Base-by-base conservation (phyloP, 768 basidiomycete genomes). In the Boletus pseudopeckii region DNA sequence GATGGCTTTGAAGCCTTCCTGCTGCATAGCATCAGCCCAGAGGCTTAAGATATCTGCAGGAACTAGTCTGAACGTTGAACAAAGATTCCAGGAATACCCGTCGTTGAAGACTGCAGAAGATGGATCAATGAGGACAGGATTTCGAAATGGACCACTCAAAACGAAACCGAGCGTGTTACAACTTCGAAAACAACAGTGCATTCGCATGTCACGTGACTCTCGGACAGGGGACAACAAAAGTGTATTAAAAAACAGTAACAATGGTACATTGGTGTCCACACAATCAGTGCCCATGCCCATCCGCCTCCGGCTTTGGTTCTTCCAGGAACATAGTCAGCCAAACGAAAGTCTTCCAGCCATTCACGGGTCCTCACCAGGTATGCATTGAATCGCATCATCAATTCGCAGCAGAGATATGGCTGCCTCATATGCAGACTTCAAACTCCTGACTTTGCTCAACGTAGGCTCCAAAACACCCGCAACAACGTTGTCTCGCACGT, bases 341-440 rank as follows among this genome's bases (percentile, higher is more conserved):
- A 50, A 64, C 7, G 64, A 28, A 57, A 49, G 24, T 39, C 37
- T 15, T 45, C 8, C 14, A 61, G 32, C 34, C 38, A 42, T 46
- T 38, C 15, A 26, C 41, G 52, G 22, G 20, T 28, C 73, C 85
- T 76, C 62, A 90, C 90, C 91, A 55, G 90, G 88, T 44, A 88
- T 79, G 71, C 89, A 91, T 64, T 92, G 90, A 57, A 93, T 93
- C n/a, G 91, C 90, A 71, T 93, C 95, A 70, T 98, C 95, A 63
- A 98, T 98, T 56, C 97, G 83, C 69, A 99, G 75, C 55, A 98
- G 75, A 53, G 92, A 92, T 38, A 97, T 94, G 5, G 95, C 93
- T 30, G 96, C 95, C 71, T 98, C 95, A 60, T 95, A 91, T 33
- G 97, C 97, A 33, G 90, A 92, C 78, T 99, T 99, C 70, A 99